Evolutionary conservation across 1,284 basidiomycete species (phyloP), one percentile per base, ranked within the genome.

Genomic region (Heterobasidion parviporum): DNA sequence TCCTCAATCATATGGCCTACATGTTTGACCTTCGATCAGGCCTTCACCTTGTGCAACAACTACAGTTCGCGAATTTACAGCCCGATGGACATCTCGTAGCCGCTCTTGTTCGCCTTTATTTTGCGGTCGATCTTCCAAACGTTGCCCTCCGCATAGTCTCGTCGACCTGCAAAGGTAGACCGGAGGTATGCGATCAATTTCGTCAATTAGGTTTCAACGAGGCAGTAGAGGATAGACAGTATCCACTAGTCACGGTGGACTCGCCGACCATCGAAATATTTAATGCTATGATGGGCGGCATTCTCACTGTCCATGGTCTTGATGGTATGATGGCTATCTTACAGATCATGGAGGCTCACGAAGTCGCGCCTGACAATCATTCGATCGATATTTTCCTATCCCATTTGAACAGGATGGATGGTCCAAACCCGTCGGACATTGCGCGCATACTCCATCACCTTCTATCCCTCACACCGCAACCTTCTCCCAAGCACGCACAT

Each of bases 1-100:
- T 87, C 58, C 78, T 89, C 64, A 78, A 82, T 62, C 74, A 82
- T 60, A 67, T 82, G 53, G 76, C 78, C n/a, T 68, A 63, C 16
- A 70, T 70, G 44, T 68, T 69, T 36, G 74, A 83, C 60, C 67
- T 81, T 20, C 57, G 70, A n/a, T 72, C 72, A 46, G 74, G 80
- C 8, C 64, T 79, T 51, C 64, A 68, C 33, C 67, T 86, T 45
- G 68, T 84, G 50, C 65, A 74, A 43, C 72, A 71, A 36, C 81
- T 88, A 77, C 62, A 70, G 45, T 56, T 64, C 12, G 63, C 68
- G 14, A 73, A 72, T 48, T 67, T 82, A 52, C 60, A 61, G n/a
- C 75, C 79, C 9, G 80, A 85, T 55, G 62, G 70, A 18, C 70
- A 69, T 36, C 68, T 76, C 8, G 69, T 79, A 4, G 73, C 78